These are phyloP conservation scores for Zymoseptoria ardabiliae DNA, from an alignment of 2,329 filamentous ascomycete species.

Conservation along the genomic window DNA sequence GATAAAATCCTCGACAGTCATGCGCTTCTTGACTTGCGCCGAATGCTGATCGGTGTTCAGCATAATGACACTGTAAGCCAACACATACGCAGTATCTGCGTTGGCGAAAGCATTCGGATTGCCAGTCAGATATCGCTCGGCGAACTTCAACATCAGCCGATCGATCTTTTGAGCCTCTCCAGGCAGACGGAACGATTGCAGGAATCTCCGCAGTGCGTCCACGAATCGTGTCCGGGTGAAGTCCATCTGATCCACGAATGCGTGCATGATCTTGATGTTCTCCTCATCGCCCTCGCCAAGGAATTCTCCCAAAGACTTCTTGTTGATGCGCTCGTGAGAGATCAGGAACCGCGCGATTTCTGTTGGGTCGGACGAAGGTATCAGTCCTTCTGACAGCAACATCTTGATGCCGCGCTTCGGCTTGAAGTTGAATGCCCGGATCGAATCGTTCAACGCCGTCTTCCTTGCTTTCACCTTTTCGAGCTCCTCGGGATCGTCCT, in stretches of 20 bases:
- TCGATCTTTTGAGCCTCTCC: slow-evolving; percentile 98
- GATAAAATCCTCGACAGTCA: slow-evolving; percentile 97
- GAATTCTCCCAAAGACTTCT: slow-evolving; percentile 86
- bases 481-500: slow-evolving; percentile 90
- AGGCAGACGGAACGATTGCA: slow-evolving; percentile 89
- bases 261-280: slow-evolving; percentile 97
- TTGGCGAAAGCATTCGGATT: slow-evolving; percentile 98
- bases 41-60: slow-evolving; percentile 96
- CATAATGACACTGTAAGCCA: slow-evolving; percentile 94
- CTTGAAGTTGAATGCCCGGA: slow-evolving; percentile 95
- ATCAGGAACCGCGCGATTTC: slow-evolving; percentile 82
- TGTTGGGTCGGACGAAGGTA: slow-evolving; percentile 65
- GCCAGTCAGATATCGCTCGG: slow-evolving; percentile 86
- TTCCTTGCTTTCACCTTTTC: slow-evolving; percentile 92
- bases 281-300: slow-evolving; percentile 87
- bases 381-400: slow-evolving; percentile 78
- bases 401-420: slow-evolving; percentile 87
- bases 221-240: slow-evolving; percentile 89
- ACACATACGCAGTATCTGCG: slow-evolving; percentile 92
- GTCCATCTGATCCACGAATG: slow-evolving; percentile 92
- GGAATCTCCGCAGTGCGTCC: slow-evolving; percentile 79
- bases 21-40: slow-evolving; percentile 73
- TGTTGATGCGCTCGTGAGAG: slow-evolving; percentile 77
- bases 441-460: slow-evolving; percentile 80
- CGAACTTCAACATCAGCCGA: slow-evolving; percentile 98